A percentile compares a stretch with the other conserved stretches of the same genome.
These are phyloP conservation scores for Auriscalpium microsporum DNA, from an alignment of 768 basidiomycete species.

Conservation along the genomic window DNA sequence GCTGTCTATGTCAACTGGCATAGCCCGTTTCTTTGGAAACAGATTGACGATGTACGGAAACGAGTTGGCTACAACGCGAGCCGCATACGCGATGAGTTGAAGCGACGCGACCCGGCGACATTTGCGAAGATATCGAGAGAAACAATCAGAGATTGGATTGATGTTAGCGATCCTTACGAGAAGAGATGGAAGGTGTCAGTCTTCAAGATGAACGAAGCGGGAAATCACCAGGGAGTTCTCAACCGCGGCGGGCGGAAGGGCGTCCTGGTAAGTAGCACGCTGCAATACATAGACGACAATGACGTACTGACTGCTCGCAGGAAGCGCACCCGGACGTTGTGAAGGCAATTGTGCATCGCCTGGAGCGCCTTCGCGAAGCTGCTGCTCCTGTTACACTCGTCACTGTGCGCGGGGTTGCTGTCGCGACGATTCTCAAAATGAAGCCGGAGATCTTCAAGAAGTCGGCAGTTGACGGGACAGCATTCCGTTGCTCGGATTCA, in stretches of 20 bases:
- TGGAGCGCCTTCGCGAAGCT: background rate
- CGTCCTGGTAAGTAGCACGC: too few species aligned
- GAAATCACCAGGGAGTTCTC: too few species aligned
- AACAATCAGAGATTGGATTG: background rate
- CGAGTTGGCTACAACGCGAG: background rate
- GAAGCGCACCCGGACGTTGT: background rate
- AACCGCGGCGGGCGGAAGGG: too few species aligned
- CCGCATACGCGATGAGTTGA: too few species aligned
- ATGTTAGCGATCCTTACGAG: background rate
- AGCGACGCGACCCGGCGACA: too few species aligned
- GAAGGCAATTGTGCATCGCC: background rate
- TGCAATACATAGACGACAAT: too few species aligned
- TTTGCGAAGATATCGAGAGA: background rate
- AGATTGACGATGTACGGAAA: background rate
- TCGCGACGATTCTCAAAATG: conserved; percentile 19
- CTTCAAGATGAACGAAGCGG: too few species aligned
- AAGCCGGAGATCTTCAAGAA: conserved; percentile 22
- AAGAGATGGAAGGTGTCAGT: too few species aligned
- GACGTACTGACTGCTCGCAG: background rate
- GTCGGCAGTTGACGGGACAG: conserved; percentile 17
- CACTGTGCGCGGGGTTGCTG: conserved; percentile 23
- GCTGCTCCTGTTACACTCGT: conserved; percentile 7
- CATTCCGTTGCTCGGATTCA: conserved; percentile 22
- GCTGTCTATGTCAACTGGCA: background rate
- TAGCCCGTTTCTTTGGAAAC: background rate